phyloP scores from a whole-genome alignment of 306 rosid species.

The Rosa rugosa region DNA sequence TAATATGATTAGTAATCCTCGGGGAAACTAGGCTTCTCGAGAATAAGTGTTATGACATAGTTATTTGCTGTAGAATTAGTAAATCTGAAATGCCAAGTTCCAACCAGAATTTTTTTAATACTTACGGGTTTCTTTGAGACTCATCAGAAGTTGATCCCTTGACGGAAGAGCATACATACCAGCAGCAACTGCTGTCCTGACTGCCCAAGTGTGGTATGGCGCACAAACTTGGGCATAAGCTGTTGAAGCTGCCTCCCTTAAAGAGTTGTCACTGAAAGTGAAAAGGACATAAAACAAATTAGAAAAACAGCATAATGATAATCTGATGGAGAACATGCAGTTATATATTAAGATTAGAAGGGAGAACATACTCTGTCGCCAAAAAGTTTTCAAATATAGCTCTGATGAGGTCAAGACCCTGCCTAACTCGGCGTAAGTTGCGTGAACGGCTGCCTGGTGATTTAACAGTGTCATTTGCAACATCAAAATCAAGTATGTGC shows the following conservation, averaged over 20 bases:
- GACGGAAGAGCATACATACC: conserved; percentile 96
- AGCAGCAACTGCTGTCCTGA: conserved; percentile 91
- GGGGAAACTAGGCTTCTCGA: neutral
- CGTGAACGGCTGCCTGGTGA: conserved; percentile 78
- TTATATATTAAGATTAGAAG: neutral
- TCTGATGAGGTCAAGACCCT: conserved; percentile 92
- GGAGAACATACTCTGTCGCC: conserved; percentile 51
- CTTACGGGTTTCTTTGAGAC: conserved; percentile 78
- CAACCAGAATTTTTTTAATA: conserved; percentile 6
- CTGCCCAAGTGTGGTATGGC: conserved; percentile 84
- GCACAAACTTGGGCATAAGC: conserved; percentile 89
- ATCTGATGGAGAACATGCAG: neutral
- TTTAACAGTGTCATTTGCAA: conserved; percentile 60
- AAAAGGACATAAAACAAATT: conserved; percentile 3
- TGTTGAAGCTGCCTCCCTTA: conserved; percentile 72
- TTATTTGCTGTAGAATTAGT: neutral
- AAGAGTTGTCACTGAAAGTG: conserved; percentile 50
- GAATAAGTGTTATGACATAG: neutral
- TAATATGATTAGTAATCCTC: neutral
- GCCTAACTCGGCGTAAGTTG: conserved; percentile 87
- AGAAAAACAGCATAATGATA: neutral
- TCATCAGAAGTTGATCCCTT: conserved; percentile 70
- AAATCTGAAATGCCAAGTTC: neutral
- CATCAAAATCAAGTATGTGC: conserved; percentile 56
- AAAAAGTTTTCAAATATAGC: conserved; percentile 70